phyloP scores from a whole-genome alignment of 257 asterid species.

The Primulina eburnea region DNA sequence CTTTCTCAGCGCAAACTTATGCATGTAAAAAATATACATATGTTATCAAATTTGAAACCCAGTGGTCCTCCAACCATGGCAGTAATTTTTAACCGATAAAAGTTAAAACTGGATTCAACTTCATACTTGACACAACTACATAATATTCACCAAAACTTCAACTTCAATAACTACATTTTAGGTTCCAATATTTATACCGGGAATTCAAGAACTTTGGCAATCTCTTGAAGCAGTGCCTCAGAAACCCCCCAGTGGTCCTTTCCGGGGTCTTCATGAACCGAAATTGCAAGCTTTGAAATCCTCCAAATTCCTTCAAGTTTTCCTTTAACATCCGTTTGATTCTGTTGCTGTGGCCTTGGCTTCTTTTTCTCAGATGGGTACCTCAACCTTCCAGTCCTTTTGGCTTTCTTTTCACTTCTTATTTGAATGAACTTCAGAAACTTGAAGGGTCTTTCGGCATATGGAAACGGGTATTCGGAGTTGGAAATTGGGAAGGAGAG shows the following conservation, averaged over 20 bases:
- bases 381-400: conserved; percentile 79
- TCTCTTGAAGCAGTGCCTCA: conserved; percentile 61
- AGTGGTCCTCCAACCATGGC: not conserved
- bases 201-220: conserved; percentile 80
- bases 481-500: conserved; percentile 30
- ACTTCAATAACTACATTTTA: not conserved
- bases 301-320: conserved; percentile 77
- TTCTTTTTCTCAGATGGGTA: conserved; percentile 97
- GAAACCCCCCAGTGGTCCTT: conserved; percentile 75
- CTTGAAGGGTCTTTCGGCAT: conserved; percentile 9
- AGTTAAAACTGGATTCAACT: not conserved
- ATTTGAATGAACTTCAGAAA: conserved; percentile 30
- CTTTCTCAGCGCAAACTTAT: not conserved
- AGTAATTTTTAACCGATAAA: not conserved
- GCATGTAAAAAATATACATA: not conserved
- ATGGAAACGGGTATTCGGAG: conserved; percentile 29
- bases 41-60: not conserved
- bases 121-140: not conserved
- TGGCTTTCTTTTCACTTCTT: conserved; percentile 54
- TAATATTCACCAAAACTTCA: conserved; percentile 15
- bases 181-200: conserved; percentile 52
- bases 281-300: conserved; percentile 63
- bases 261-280: conserved; percentile 84
- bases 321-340: conserved; percentile 31
- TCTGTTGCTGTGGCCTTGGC: conserved; percentile 41